These are phyloP conservation scores for Colletotrichum sp. DNA, from an alignment of 2,329 filamentous ascomycete genomes.

Conservation along the genomic window DNA sequence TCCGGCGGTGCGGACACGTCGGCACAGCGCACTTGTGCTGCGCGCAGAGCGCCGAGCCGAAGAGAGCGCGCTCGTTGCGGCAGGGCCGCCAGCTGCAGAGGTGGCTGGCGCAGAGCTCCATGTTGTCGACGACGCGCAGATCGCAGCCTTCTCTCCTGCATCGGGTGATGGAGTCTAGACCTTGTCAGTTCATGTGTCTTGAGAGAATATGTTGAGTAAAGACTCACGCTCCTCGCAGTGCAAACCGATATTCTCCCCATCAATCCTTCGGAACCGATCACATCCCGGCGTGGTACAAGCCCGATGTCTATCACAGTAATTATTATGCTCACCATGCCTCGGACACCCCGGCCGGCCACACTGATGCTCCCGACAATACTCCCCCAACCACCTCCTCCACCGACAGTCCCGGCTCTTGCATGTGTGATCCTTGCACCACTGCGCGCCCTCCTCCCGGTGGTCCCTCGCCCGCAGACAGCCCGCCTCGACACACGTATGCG, in stretches of 20 bases:
- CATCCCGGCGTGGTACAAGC: slow-evolving; percentile 14
- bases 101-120: slow-evolving; percentile 24
- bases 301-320: slow-evolving; percentile 28
- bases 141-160: slow-evolving; percentile 11
- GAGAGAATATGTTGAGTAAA: too few species aligned
- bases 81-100: slow-evolving; percentile 28
- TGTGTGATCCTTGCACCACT: slow-evolving; percentile 28
- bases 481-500: slow-evolving; percentile 24
- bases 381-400: slow-evolving; percentile 23
- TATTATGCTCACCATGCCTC: slow-evolving; percentile 11
- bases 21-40: slow-evolving; percentile 27
- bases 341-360: slow-evolving; percentile 31
- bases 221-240: slow-evolving; percentile 27
- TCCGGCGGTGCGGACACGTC: slow-evolving; percentile 21
- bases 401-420: slow-evolving; percentile 28
- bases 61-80: background rate
- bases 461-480: slow-evolving; percentile 26
- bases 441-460: background rate
- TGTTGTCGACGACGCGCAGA: slow-evolving; percentile 5
- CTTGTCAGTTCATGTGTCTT: background rate
- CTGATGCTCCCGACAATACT: slow-evolving; percentile 30
- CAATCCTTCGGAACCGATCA: background rate
- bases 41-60: slow-evolving; percentile 24
- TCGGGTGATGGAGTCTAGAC: slow-evolving; percentile 1
- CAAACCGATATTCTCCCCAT: slow-evolving; percentile 18